Evolutionary conservation across 176 grass and related monocot genomes (phyloP), one percentile per base, ranked within the genome.

Genomic region (Miscanthus lutarioriparius): DNA sequence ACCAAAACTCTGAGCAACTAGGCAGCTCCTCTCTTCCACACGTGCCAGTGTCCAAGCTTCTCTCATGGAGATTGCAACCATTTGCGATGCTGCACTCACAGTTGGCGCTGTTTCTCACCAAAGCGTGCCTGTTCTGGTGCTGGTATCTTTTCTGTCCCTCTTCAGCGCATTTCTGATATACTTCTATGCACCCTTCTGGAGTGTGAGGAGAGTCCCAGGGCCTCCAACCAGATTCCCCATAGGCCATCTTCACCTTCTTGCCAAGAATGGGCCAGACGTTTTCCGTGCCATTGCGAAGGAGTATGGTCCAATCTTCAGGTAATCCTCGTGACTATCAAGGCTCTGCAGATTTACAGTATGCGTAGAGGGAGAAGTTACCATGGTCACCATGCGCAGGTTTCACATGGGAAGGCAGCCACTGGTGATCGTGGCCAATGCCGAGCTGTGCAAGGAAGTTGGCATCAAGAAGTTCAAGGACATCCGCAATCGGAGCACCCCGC

Each of bases 381-480:
- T 79, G 67, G 49, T 58, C 36, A n/a, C 49, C 38, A 17, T 74
- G 58, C 56, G 26, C 85, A 98, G 96, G 80, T 99, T 99, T 72
- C 96, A 99, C 38, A 87, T 99, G 91, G 96, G 96, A 66, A 90
- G 96, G 81, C 96, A 94, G 33, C 93, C 96, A 37, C 83, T 99
- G 49, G 91, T 99, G 48, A 96, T 99, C 5, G 91, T 99, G 25
- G 96, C 96, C 25, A 83, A 92, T 73, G 91, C 96, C 61, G 93
- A 99, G 49, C 75, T 96, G 66, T 96, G 96, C 91, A 99, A 90
- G 77, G 91, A 94, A 69, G 96, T 96, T 19, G 91, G 96, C 23
- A 96, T 96, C 67, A 99, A 96, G 65, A 99, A 96, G 77, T 99
- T 99, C 81, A 99, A 96, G 86, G 67, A 91, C 66, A 94, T 96